A percentile compares a stretch with the other conserved stretches of the same genome.
These are phyloP conservation scores for Poterioochromonas sp. DNA, from an alignment of 352 stramenopile genomes.

Conservation along the genomic window DNA sequence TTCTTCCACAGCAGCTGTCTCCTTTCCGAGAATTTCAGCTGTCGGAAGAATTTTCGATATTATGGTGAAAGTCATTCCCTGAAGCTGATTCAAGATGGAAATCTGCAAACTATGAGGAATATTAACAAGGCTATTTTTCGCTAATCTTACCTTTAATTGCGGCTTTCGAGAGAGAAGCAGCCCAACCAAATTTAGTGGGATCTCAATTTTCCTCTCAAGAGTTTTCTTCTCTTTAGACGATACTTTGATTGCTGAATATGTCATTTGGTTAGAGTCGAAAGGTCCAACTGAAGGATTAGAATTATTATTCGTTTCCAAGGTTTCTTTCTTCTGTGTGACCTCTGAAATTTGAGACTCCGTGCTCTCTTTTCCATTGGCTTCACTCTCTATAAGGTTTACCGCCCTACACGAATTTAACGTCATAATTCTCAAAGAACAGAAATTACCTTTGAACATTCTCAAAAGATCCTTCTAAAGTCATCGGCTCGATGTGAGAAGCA, in stretches of 20 bases:
- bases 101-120: neutral
- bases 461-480: constrained; percentile 5
- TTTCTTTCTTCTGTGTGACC: too few relatives aligned
- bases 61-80: neutral
- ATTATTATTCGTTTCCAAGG: neutral
- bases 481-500: neutral
- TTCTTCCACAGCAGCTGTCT: neutral
- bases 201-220: neutral
- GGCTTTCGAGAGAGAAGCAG: neutral
- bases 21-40: neutral
- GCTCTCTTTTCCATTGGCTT: neutral
- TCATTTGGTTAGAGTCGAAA: neutral
- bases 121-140: neutral
- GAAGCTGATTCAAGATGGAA: constrained; percentile 13
- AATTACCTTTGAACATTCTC: constrained; percentile 2
- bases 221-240: neutral
- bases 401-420: too few relatives aligned
- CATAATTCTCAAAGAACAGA: too few relatives aligned
- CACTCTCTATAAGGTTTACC: too few relatives aligned
- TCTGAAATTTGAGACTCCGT: neutral
- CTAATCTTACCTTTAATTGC: neutral
- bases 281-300: neutral
- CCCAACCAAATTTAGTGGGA: neutral
- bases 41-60: constrained; percentile 12
- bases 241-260: neutral